A percentile compares a stretch with the other conserved stretches of the same genome.
Evolutionary conservation across 805 yeast species (phyloP).

Genomic region (Zygotorulaspora florentina): DNA sequence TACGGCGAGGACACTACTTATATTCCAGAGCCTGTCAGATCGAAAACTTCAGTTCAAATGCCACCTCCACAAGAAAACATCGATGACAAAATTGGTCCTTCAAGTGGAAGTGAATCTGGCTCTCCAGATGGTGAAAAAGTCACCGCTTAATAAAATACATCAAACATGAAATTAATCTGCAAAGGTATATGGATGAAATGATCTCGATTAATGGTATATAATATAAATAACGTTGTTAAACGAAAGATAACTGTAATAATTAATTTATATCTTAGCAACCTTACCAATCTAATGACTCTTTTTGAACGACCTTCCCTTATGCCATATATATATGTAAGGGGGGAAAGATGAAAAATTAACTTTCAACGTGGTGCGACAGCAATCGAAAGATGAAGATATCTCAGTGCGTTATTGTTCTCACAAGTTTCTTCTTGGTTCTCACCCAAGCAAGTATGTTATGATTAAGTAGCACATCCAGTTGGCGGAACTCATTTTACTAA

Average conservation of each 20-base stretch:
- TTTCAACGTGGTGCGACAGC: no score
- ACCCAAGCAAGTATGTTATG: conserved; percentile 7
- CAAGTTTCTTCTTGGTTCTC: conserved; percentile 1
- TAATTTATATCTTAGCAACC: no score
- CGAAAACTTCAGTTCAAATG: conserved; percentile 37
- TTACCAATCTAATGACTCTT: no score
- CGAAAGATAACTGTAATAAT: no score
- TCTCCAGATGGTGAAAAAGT: conserved; percentile 8
- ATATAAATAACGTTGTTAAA: no score
- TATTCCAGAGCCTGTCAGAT: conserved; percentile 77
- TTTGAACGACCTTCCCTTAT: no score
- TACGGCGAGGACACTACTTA: conserved; percentile 59
- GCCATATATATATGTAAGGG: no score
- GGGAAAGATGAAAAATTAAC: no score
- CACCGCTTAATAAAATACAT: conserved; percentile 3
- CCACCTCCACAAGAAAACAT: conserved; percentile 31
- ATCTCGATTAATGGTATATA: no score
- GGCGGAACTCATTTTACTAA: background rate
- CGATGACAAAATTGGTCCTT: conserved; percentile 34
- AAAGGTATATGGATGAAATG: no score
- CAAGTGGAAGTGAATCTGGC: conserved; percentile 7
- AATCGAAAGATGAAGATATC: background rate
- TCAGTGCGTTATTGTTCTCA: background rate
- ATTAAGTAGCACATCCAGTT: background rate
- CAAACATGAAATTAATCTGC: background rate